phyloP scores from a whole-genome alignment of 208 protist genomes.

The Willaertia magna region DNA sequence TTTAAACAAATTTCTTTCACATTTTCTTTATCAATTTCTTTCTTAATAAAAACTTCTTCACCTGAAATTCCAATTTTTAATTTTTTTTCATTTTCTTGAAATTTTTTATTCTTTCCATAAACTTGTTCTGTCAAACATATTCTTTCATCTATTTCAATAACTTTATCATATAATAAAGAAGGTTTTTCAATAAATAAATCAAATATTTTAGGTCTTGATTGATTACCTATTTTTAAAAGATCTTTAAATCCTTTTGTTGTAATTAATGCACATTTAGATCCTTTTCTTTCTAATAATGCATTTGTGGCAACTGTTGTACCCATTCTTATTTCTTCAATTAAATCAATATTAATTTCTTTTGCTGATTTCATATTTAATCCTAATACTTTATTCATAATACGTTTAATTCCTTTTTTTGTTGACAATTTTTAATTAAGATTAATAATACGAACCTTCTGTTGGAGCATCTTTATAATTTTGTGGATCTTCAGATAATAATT shows the following conservation, averaged over 20 bases:
- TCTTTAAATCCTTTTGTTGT: slow-evolving; percentile 79
- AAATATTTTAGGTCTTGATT: slow-evolving; percentile 76
- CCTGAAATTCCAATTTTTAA: slow-evolving; percentile 30
- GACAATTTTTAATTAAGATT: not conserved
- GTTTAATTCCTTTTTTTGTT: not conserved
- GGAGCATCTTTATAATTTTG: slow-evolving; percentile 84
- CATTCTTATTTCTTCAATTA: slow-evolving; percentile 80
- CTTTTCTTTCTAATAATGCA: slow-evolving; percentile 83
- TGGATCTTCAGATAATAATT: slow-evolving; percentile 78
- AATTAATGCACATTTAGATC: slow-evolving; percentile 64
- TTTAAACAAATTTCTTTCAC: slow-evolving; percentile 23
- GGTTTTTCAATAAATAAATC: slow-evolving; percentile 69
- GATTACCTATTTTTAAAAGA: slow-evolving; percentile 77
- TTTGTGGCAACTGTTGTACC: slow-evolving; percentile 91
- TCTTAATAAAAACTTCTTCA: slow-evolving; percentile 51
- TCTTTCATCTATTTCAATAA: slow-evolving; percentile 67
- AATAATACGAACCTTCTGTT: slow-evolving; percentile 59
- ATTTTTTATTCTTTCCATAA: not conserved
- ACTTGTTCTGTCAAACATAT: slow-evolving; percentile 34
- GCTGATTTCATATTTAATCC: slow-evolving; percentile 25
- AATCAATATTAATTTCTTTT: slow-evolving; percentile 42
- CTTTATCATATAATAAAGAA: slow-evolving; percentile 61
- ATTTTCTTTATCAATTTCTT: slow-evolving; percentile 41
- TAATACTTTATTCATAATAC: slow-evolving; percentile 25
- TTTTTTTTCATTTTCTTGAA: slow-evolving; percentile 29